Percentiles rank a stretch among this genome's conserved stretches.
phyloP scores from a whole-genome alignment of 345 rosid genomes.

The Pugionium cornutum region DNA sequence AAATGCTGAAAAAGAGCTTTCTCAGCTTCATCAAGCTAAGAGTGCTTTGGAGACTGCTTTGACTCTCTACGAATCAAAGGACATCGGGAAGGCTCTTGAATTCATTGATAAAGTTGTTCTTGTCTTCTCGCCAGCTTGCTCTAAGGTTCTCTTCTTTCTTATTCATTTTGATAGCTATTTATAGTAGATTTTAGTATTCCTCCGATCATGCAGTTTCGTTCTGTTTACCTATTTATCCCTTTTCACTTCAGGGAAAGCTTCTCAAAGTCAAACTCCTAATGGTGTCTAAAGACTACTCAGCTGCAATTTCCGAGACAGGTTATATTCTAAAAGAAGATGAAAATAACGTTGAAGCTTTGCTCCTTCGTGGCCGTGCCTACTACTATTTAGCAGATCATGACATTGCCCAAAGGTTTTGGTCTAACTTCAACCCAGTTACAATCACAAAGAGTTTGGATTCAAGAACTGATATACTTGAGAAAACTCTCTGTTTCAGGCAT shows the following conservation, averaged over 20 bases:
- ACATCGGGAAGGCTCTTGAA: slow-evolving; percentile 69
- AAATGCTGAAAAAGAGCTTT: slow-evolving; percentile 85
- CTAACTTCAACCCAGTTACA: background rate
- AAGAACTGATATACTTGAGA: slow-evolving; percentile 14
- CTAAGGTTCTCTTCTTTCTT: slow-evolving; percentile 53
- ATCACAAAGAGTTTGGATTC: background rate
- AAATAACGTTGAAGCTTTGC: slow-evolving; percentile 78
- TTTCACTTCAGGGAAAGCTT: slow-evolving; percentile 68
- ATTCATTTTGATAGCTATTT: background rate
- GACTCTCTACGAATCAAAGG: slow-evolving; percentile 66
- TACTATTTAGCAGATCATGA: slow-evolving; percentile 99
- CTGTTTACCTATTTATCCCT: background rate
- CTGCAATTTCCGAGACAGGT: slow-evolving; percentile 81
- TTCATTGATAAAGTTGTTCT: slow-evolving; percentile 87
- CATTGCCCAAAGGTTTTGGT: slow-evolving; percentile 78
- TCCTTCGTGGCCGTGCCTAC: slow-evolving; percentile 97
- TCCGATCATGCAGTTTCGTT: slow-evolving; percentile 11
- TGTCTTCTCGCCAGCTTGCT: slow-evolving; percentile 91
- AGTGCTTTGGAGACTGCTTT: slow-evolving; percentile 77
- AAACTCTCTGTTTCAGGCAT: slow-evolving; percentile 63
- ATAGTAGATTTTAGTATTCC: background rate
- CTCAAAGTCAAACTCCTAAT: slow-evolving; percentile 72
- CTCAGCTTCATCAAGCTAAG: slow-evolving; percentile 85
- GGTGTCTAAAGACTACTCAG: slow-evolving; percentile 75
- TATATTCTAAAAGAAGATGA: slow-evolving; percentile 88